phyloP scores from a whole-genome alignment of 306 rosid species.

The Cicer chorassanicum region DNA sequence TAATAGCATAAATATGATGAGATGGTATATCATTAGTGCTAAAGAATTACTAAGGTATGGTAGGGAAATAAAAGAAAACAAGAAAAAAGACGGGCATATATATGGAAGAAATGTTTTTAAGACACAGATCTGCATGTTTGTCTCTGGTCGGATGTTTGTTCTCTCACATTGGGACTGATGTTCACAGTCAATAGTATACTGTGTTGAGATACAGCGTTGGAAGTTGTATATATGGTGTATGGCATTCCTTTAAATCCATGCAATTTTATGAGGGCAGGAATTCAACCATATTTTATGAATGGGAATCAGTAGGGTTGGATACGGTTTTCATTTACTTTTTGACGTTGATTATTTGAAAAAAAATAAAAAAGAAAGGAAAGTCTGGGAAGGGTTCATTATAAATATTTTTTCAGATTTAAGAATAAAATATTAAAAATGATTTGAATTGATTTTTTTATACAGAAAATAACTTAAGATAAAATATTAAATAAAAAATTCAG shows the following conservation, averaged over 20 bases:
- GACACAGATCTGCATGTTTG: no score
- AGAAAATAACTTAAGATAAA: no score
- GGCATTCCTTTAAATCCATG: neutral
- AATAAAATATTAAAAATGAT: neutral
- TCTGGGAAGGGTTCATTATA: neutral
- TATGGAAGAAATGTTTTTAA: neutral
- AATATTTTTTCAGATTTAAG: neutral
- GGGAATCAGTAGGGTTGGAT: neutral
- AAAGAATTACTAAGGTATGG: slow-evolving; percentile 26
- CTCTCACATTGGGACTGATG: no score
- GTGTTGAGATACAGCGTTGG: no score
- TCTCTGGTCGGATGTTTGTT: no score
- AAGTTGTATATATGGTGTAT: neutral
- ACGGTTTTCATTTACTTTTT: neutral
- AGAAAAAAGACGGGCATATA: neutral
- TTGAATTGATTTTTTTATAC: no score
- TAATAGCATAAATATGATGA: slow-evolving; percentile 37
- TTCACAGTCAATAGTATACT: no score
- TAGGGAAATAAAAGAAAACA: neutral
- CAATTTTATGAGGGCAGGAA: neutral
- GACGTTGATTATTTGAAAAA: no score
- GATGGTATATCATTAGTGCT: slow-evolving; percentile 10
- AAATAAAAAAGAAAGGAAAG: no score
- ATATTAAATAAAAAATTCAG: no score
- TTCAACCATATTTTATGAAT: slow-evolving; percentile 3